Evolutionary conservation across 2,329 filamentous ascomycete species (phyloP).

Genomic region (Fusarium duplospermum): DNA sequence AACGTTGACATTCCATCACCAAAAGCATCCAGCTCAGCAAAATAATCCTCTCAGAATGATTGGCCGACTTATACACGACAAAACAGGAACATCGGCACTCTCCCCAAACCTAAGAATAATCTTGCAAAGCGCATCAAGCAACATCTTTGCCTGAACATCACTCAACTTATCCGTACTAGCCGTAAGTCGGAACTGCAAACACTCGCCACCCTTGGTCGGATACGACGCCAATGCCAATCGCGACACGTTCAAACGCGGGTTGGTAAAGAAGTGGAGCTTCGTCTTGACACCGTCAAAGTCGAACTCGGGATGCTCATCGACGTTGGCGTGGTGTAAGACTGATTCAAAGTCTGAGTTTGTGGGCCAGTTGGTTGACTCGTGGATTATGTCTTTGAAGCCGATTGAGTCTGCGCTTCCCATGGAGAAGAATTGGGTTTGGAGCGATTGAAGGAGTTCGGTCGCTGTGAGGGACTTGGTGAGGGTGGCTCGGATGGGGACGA

Average conservation of each 20-base stretch:
- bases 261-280: neutral
- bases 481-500: conserved; percentile 36
- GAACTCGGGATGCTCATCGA: conserved; percentile 31
- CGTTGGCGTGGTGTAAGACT: conserved; percentile 36
- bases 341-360: conserved; percentile 11
- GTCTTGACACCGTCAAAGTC: neutral
- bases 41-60: neutral
- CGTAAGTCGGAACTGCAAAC: neutral
- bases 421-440: conserved; percentile 11
- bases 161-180: neutral
- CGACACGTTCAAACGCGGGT: neutral
- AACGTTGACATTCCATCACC: no score
- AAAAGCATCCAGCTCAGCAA: no score
- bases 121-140: neutral
- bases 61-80: neutral
- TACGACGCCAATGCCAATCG: neutral
- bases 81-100: neutral
- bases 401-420: neutral
- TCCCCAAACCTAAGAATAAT: neutral
- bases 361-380: conserved; percentile 34
- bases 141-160: neutral
- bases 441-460: neutral
- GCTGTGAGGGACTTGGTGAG: neutral
- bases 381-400: neutral
- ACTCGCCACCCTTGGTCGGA: neutral